phyloP scores from a whole-genome alignment of 805 yeast genomes.

The Metschnikowia koreensis region DNA sequence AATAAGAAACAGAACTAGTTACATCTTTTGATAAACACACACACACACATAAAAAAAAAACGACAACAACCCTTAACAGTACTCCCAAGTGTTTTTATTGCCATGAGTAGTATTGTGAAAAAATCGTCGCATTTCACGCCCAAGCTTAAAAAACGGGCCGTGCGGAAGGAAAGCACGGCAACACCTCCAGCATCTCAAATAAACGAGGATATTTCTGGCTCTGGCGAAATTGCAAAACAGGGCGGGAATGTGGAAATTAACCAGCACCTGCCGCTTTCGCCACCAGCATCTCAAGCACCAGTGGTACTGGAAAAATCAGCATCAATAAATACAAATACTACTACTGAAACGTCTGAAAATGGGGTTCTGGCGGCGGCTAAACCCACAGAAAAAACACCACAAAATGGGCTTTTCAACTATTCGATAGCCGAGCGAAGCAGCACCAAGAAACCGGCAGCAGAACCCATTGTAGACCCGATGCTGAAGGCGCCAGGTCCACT shows the following conservation, averaged over 20 bases:
- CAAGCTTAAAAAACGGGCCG: constrained; percentile 36
- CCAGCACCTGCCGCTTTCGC: not conserved
- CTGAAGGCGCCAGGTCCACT: constrained; percentile 16
- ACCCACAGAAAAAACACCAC: not conserved
- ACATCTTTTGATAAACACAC: no score
- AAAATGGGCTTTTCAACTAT: constrained; percentile 1
- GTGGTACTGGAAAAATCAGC: no score
- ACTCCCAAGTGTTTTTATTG: not conserved
- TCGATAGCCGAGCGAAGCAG: not conserved
- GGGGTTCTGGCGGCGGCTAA: not conserved
- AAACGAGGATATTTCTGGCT: not conserved
- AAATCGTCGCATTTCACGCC: constrained; percentile 66
- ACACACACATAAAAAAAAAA: not conserved
- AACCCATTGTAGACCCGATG: constrained; percentile 29
- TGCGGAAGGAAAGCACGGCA: constrained; percentile 18
- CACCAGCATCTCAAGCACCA: constrained; percentile 4
- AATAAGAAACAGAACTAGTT: no score
- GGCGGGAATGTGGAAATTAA: not conserved
- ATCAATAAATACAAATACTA: not conserved
- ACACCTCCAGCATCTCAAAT: constrained; percentile 20
- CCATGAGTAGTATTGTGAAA: constrained; percentile 48
- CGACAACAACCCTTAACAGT: not conserved
- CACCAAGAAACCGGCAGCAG: constrained; percentile 3
- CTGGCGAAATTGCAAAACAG: not conserved
- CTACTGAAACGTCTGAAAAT: not conserved